Conservation (phyloP, 164 flowering plant species). For the Stephania yunnanensis region DNA sequence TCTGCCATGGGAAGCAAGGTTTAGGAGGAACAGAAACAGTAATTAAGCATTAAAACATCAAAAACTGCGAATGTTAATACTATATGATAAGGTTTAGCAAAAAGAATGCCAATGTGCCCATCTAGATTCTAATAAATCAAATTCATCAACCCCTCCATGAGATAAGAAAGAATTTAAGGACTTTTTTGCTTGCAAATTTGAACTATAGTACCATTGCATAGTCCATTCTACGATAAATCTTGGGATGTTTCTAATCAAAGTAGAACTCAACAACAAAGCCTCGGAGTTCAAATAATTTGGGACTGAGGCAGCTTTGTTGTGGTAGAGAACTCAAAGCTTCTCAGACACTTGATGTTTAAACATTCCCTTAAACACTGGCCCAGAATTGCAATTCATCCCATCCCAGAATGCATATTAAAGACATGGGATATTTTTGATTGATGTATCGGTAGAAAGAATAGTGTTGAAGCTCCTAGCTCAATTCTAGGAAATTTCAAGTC, state of each 20-base stretch:
- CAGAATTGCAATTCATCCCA: background rate
- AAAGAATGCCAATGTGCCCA: background rate
- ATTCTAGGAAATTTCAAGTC: background rate
- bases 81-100: background rate
- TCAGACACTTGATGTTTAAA: background rate
- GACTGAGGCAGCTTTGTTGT: too few relatives aligned
- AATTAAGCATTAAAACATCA: background rate
- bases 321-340: background rate
- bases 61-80: background rate
- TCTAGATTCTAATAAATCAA: background rate
- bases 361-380: background rate
- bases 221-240: background rate
- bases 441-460: background rate
- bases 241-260: too few relatives aligned
- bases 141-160: background rate
- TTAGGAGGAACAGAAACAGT: background rate
- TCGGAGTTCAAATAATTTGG: too few relatives aligned
- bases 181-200: background rate
- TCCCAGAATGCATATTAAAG: background rate
- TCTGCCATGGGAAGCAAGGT: constrained; percentile 15
- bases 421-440: background rate
- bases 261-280: too few relatives aligned
- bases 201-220: background rate
- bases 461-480: background rate
- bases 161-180: background rate